Base-by-base conservation (phyloP, 805 yeast genomes). In the Teunomyces cretensis region DNA sequence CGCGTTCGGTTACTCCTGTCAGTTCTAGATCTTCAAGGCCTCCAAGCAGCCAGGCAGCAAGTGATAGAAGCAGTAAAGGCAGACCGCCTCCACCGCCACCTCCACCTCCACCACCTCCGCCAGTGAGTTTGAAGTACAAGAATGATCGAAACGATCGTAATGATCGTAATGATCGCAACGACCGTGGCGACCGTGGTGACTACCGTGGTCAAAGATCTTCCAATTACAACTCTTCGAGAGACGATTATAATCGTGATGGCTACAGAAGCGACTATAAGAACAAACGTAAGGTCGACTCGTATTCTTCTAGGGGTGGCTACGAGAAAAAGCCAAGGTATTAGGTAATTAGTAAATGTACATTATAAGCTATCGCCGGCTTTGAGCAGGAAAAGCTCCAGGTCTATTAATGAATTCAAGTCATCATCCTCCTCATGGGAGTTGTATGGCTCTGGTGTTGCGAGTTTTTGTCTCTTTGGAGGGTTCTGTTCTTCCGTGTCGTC, bases 261-360 rank as follows among this genome's bases (percentile, higher is more conserved):
- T 30, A 37, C 28, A 35, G 41, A 16, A 28, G 46, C 14, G 39
- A 24, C 8, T 28, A 30, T 14, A 30, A 41, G 30, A 22, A 39
- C 30, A 28, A 47, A 35, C 43, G 49, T 30, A 36, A 14, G 11
- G 33, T 19, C 22, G 40, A 43, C 14, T 30, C 43, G 11, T 33
- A 45, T 9, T 28, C 38, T 35, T 27, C 38, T 26, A 14, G 19
- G n/a, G 19, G 49, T 14, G 43, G 46, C 12, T 57, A 61, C 43
- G 68, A 65, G 35, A 68, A 68, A 45, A 64, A 60, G 46, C 57
- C 53, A 41, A 65, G 61, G 44, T 58, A 62, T 47, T 64, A 46
- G 43, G 14, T 36, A 36, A 13, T 27, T 37, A 30, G 33, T 32
- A 8, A 46, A 31, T 16, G 31, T 43, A 46, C 39, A 36, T 14